phyloP scores from a whole-genome alignment of 106 monocot species.

The Allium sativum region DNA sequence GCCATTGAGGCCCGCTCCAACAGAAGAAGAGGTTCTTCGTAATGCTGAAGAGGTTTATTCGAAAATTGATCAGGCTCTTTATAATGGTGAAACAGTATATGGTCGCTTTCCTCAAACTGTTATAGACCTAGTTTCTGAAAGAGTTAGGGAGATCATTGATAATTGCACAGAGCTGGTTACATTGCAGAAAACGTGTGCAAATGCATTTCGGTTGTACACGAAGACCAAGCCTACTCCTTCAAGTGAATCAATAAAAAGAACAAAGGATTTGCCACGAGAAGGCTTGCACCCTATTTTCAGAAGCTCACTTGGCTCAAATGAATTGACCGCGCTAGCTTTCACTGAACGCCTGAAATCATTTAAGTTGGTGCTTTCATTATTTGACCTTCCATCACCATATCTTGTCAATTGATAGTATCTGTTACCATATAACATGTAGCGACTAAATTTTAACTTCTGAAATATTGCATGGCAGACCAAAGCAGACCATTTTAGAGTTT shows the following conservation, averaged over 20 bases:
- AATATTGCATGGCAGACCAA: conserved; percentile 48
- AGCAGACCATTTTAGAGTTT: conserved; percentile 89
- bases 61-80: conserved; percentile 65
- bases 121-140: conserved; percentile 75
- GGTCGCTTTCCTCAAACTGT: conserved; percentile 83
- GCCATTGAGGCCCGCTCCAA: conserved; percentile 78
- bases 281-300: conserved; percentile 83
- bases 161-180: conserved; percentile 37
- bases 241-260: conserved; percentile 73
- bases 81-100: conserved; percentile 79
- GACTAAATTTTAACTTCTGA: conserved; percentile 7
- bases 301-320: conserved; percentile 46
- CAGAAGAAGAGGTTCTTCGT: conserved; percentile 67
- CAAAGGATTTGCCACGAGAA: conserved; percentile 70
- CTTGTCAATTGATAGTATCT: background rate
- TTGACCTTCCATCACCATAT: background rate
- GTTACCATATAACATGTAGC: conserved; percentile 2
- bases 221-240: conserved; percentile 84
- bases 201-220: conserved; percentile 77
- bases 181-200: conserved; percentile 56
- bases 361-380: conserved; percentile 37
- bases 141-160: conserved; percentile 53
- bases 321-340: conserved; percentile 85
- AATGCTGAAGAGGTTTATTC: conserved; percentile 43
- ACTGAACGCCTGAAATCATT: conserved; percentile 78